Evolutionary conservation across 257 asterid genomes (phyloP), one percentile per base, ranked within the genome.

Genomic region (Thymus mandschuricus): DNA sequence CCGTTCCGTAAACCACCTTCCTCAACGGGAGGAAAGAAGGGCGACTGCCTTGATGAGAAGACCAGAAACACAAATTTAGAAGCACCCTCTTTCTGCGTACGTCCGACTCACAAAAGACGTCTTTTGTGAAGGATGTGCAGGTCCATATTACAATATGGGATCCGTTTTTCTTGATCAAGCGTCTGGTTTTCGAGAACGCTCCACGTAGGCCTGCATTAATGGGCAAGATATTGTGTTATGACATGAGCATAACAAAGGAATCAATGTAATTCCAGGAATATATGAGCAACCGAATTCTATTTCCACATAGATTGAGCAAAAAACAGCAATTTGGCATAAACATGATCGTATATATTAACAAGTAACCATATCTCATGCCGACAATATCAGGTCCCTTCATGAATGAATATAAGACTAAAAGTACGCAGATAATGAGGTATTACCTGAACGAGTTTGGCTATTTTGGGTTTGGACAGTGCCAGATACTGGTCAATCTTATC

Each of bases 361-460:
- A 44, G 66, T 38, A 56, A 31, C 10, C 46, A 69, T 56, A 40
- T 35, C 62, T 4, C 3, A 67, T 11, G 10, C n/a, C 43, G 29
- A 11, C 58, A 12, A 56, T 38, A 60, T 45, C 31, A 61, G 54
- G 65, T 9, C 44, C 28, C 60, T 34, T 38, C 62, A 58, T 34
- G 68, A 66, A 11, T 6, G 35, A 60, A 52, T 29, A 11, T 30
- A 41, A 8, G 66, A 27, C 50, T 43, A 31, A 29, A n/a, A 45
- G 44, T 12, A 15, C 48, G 40, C 27, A 74, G 38, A 34, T 43
- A 70, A 48, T 12, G 66, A 63, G 55, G 73, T 43, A 80, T 76
- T 70, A 91, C 99, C 96, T 89, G 96, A 68, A 89, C 92, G 68
- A 94, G 99, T 85, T 89, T 91, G 72, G 88, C 63, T 68, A 94